phyloP scores from a whole-genome alignment of 257 asterid genomes.

The Vinca minor region DNA sequence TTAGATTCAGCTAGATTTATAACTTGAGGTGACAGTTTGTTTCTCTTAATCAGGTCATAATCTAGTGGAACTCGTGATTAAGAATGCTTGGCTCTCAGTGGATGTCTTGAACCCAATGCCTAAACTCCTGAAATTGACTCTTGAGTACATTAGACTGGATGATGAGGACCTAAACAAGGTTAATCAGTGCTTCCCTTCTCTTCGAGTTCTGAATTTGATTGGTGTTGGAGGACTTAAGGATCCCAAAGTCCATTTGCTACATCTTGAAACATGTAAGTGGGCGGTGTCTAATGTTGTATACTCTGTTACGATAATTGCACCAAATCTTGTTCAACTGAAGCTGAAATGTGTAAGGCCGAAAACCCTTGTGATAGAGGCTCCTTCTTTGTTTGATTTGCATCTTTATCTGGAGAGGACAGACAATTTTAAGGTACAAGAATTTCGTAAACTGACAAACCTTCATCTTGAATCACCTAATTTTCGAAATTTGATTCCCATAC shows the following conservation, averaged over 20 bases:
- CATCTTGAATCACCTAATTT: constrained; percentile 54
- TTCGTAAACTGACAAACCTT: constrained; percentile 37
- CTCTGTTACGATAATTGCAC: constrained; percentile 50
- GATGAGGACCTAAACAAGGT: constrained; percentile 68
- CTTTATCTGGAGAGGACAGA: constrained; percentile 42
- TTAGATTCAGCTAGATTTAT: background rate
- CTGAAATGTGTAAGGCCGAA: constrained; percentile 57
- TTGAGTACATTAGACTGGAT: constrained; percentile 68
- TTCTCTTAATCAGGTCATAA: constrained; percentile 40
- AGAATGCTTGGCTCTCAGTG: constrained; percentile 73
- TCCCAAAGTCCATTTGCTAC: constrained; percentile 47
- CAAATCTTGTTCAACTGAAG: constrained; percentile 41
- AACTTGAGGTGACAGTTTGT: background rate
- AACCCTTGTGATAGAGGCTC: constrained; percentile 49
- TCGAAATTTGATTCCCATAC: constrained; percentile 37
- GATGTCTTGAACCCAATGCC: constrained; percentile 53
- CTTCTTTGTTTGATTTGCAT: constrained; percentile 36
- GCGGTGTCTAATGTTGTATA: constrained; percentile 54
- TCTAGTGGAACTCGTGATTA: constrained; percentile 48
- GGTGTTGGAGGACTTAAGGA: constrained; percentile 85
- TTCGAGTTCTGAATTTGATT: constrained; percentile 54
- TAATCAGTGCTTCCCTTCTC: constrained; percentile 48
- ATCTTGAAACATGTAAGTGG: constrained; percentile 57
- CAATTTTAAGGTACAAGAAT: constrained; percentile 37
- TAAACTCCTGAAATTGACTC: constrained; percentile 53